These are phyloP conservation scores for Linum lewisii DNA, from an alignment of 345 rosid species.

Conservation along the genomic window DNA sequence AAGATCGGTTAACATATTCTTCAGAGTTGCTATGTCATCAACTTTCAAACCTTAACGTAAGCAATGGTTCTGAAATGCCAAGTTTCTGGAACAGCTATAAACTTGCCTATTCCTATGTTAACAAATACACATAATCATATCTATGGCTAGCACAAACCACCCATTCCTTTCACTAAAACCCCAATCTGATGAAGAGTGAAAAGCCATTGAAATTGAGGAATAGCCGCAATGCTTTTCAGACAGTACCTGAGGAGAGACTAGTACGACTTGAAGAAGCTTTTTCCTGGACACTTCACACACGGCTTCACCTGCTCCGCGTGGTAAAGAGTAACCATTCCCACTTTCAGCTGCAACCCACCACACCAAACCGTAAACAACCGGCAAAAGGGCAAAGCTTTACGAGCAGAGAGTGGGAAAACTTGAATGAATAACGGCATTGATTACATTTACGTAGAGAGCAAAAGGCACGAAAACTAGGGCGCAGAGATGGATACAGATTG, in stretches of 20 bases:
- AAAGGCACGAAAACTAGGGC: conserved; percentile 22
- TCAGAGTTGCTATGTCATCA: no score
- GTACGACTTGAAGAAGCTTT: conserved; percentile 73
- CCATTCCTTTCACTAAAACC: no score
- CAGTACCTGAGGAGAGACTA: conserved; percentile 87
- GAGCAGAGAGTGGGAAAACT: neutral
- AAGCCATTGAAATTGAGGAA: neutral
- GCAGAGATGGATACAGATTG: conserved; percentile 14
- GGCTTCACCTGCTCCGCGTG: conserved; percentile 39
- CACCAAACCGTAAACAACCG: neutral
- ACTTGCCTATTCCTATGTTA: neutral
- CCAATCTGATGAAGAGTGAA: no score
- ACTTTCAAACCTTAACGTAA: neutral
- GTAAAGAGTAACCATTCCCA: conserved; percentile 30
- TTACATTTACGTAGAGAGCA: conserved; percentile 28
- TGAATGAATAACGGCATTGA: neutral
- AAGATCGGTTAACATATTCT: no score
- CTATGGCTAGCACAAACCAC: no score
- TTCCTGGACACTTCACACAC: conserved; percentile 27
- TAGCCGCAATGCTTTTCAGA: neutral
- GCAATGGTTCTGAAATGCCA: neutral
- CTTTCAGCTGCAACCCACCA: conserved; percentile 29
- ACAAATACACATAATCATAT: no score
- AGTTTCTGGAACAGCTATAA: neutral
- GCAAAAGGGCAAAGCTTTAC: neutral